phyloP scores from a whole-genome alignment of 116 monocot species.

The Dioscorea cayenensis region DNA sequence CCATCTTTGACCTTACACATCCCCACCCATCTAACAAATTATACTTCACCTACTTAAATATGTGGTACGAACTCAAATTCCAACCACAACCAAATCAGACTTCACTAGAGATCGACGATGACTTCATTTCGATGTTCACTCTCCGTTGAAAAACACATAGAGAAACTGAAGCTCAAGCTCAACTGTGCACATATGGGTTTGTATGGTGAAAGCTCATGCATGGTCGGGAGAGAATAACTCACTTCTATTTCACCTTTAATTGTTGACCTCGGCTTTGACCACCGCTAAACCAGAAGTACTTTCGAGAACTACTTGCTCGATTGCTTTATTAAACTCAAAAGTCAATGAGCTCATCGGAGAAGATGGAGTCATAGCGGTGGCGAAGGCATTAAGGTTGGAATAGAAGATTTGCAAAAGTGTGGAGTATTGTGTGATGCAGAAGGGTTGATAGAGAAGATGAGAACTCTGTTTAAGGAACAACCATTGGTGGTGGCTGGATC shows the following conservation, averaged over 20 bases:
- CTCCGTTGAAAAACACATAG: conserved; percentile 14
- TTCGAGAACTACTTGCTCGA: conserved; percentile 31
- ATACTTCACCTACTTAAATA: not conserved
- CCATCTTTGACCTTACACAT: conserved; percentile 18
- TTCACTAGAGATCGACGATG: not conserved
- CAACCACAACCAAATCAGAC: not conserved
- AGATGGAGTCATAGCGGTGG: conserved; percentile 12
- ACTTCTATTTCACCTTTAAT: conserved; percentile 3
- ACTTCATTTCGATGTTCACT: conserved; percentile 16
- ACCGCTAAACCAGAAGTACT: conserved; percentile 17
- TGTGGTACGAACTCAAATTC: not conserved
- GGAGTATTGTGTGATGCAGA: not conserved
- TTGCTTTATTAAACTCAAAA: conserved; percentile 2
- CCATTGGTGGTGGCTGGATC: conserved; percentile 19
- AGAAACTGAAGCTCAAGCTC: conserved; percentile 17
- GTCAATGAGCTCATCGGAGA: not conserved
- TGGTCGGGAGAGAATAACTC: not conserved
- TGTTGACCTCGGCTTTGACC: conserved; percentile 13
- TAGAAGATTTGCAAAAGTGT: conserved; percentile 1
- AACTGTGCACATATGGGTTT: conserved; percentile 30
- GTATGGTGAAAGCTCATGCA: not conserved
- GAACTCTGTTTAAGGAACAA: not conserved
- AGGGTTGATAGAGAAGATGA: not conserved
- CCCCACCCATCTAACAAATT: conserved; percentile 1
- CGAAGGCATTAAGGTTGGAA: conserved; percentile 8